These are phyloP conservation scores for Fusarium sp. DNA, from an alignment of 2,329 filamentous ascomycete genomes.

Conservation along the genomic window DNA sequence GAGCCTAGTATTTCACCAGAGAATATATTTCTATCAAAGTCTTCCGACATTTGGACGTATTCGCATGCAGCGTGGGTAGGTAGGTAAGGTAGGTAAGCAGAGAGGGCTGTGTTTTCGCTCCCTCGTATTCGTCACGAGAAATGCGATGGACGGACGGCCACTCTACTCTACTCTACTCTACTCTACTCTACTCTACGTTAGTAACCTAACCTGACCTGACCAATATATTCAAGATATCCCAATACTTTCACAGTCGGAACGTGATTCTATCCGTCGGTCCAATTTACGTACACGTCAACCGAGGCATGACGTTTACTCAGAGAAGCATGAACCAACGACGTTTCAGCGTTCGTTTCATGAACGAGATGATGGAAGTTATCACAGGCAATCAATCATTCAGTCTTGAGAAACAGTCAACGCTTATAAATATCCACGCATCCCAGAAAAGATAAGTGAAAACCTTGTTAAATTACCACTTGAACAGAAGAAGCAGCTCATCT, in stretches of 20 bases:
- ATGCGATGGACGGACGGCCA: neutral
- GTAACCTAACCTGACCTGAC: neutral
- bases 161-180: no score
- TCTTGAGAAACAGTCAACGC: neutral
- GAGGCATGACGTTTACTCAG: conserved; percentile 9
- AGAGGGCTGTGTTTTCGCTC: neutral
- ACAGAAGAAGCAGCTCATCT: conserved; percentile 8
- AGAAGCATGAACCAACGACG: conserved; percentile 8
- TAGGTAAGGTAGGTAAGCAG: no score
- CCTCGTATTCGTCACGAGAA: conserved; percentile 19
- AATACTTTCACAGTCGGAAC: neutral
- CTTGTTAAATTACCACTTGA: neutral
- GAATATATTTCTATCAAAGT: neutral
- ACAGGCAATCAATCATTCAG: neutral
- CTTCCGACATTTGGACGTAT: neutral
- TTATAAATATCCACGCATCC: neutral
- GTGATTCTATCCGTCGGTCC: conserved; percentile 5
- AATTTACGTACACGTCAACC: conserved; percentile 2
- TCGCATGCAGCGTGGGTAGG: neutral
- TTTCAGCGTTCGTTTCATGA: conserved; percentile 21
- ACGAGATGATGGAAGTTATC: conserved; percentile 1
- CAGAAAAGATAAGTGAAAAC: neutral
- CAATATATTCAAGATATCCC: neutral
- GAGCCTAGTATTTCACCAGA: neutral
- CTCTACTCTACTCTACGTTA: no score